Conservation (phyloP, 139 green algal genomes). For the Coccomyxa sp. region DNA sequence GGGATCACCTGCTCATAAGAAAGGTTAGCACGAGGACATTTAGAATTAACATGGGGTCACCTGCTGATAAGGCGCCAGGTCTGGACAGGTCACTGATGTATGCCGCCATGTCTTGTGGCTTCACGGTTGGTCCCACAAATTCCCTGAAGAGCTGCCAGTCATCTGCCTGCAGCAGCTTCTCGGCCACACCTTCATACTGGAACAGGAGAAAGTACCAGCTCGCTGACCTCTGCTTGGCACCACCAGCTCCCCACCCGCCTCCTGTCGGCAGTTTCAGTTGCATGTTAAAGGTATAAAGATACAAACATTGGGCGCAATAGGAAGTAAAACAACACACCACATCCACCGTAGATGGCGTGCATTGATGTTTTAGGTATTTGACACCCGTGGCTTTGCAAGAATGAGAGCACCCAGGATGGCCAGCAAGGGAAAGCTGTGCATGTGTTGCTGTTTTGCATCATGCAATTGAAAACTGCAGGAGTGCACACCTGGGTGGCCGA, state of each 20-base stretch:
- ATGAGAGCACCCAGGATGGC: background rate
- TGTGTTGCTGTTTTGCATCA: no score
- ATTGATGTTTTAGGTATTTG: background rate
- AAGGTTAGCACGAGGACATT: background rate
- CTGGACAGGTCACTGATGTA: constrained; percentile 15
- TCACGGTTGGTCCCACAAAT: background rate
- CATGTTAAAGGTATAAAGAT: no score
- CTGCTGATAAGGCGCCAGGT: constrained; percentile 13
- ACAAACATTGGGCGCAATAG: background rate
- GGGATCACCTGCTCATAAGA: background rate
- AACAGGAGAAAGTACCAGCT: constrained; percentile 24
- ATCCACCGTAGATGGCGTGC: background rate
- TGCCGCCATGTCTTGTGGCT: background rate
- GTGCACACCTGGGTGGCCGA: constrained; percentile 3
- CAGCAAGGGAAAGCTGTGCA: constrained; percentile 2
- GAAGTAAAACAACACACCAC: background rate
- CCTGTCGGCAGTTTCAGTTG: background rate
- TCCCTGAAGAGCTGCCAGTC: constrained; percentile 9
- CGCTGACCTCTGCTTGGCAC: background rate
- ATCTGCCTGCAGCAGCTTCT: constrained; percentile 4
- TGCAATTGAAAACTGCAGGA: background rate
- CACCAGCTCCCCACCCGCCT: background rate
- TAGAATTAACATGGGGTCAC: background rate
- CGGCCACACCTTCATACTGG: constrained; percentile 4
- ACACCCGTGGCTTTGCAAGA: background rate